These are phyloP conservation scores for Cutaneotrichosporon curvatum DNA, from an alignment of 1,284 basidiomycete species.

Conservation along the genomic window DNA sequence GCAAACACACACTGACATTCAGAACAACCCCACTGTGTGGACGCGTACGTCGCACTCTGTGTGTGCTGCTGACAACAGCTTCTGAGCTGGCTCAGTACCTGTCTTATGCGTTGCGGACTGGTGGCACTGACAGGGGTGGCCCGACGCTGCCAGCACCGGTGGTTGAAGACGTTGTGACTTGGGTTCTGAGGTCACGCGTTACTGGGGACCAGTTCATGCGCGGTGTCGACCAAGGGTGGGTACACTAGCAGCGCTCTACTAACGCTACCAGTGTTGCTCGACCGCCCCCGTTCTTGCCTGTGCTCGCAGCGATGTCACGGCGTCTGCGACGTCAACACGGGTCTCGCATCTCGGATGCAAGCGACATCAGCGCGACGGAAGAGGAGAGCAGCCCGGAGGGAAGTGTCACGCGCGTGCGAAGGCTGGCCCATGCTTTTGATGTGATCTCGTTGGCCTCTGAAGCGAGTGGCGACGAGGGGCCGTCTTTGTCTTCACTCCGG, in stretches of 20 bases:
- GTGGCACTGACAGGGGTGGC: constrained; percentile 32
- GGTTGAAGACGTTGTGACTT: constrained; percentile 39
- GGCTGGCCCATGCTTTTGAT: constrained; percentile 36
- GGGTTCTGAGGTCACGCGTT: constrained; percentile 36
- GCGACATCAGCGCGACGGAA: constrained; percentile 20
- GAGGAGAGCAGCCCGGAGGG: constrained; percentile 8
- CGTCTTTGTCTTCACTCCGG: constrained; percentile 8
- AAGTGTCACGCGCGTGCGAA: constrained; percentile 30
- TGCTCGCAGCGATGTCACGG: constrained; percentile 32
- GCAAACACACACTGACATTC: constrained; percentile 8
- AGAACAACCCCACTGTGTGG: constrained; percentile 29
- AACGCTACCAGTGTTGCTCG: constrained; percentile 14
- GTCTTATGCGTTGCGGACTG: constrained; percentile 28
- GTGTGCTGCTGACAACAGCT: constrained; percentile 7
- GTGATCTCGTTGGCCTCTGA: constrained; percentile 26
- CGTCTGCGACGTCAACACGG: constrained; percentile 25
- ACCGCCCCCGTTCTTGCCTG: constrained; percentile 38
- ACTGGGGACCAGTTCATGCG: constrained; percentile 30
- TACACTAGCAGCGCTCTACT: not conserved
- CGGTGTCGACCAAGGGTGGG: constrained; percentile 11
- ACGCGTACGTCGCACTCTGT: constrained; percentile 19
- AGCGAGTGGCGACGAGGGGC: constrained; percentile 20
- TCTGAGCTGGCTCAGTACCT: constrained; percentile 37
- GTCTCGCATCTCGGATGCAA: constrained; percentile 17
- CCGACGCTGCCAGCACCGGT: constrained; percentile 32